A percentile compares a stretch with the other conserved stretches of the same genome.
Evolutionary conservation across 2,329 filamentous ascomycete species (phyloP).

Genomic region (Parastagonospora nodorum): DNA sequence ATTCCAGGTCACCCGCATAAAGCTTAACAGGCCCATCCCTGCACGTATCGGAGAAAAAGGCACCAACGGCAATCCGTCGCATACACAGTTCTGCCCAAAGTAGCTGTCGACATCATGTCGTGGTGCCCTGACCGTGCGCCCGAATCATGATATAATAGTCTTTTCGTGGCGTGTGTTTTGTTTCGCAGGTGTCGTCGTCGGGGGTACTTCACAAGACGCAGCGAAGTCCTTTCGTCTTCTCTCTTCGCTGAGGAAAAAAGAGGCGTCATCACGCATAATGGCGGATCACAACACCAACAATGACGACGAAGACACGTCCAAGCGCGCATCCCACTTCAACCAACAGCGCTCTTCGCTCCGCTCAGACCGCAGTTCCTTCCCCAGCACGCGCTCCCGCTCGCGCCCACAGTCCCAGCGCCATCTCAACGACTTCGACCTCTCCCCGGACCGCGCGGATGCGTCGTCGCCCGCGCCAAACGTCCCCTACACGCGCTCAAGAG

Average conservation of each 20-base stretch:
- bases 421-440: slow-evolving; percentile 24
- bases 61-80: background rate
- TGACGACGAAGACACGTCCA: slow-evolving; percentile 27
- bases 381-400: slow-evolving; percentile 16
- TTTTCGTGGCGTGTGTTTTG: too few species aligned
- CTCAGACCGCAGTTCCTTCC: slow-evolving; percentile 13
- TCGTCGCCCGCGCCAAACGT: slow-evolving; percentile 23
- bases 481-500: slow-evolving; percentile 10
- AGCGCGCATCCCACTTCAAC: slow-evolving; percentile 39
- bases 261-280: slow-evolving; percentile 16
- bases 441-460: slow-evolving; percentile 15
- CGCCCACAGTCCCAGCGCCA: slow-evolving; percentile 16
- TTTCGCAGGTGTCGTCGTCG: too few species aligned
- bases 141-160: background rate
- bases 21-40: slow-evolving; percentile 6
- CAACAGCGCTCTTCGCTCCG: slow-evolving; percentile 43
- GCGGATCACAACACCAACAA: slow-evolving; percentile 7
- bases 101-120: background rate
- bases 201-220: too few species aligned
- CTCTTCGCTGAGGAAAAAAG: too few species aligned
- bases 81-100: background rate
- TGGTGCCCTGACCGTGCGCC: background rate
- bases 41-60: background rate
- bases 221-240: too few species aligned
- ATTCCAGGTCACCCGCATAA: slow-evolving; percentile 2